Conservation (phyloP, 306 rosid genomes). For the Delonix regia region DNA sequence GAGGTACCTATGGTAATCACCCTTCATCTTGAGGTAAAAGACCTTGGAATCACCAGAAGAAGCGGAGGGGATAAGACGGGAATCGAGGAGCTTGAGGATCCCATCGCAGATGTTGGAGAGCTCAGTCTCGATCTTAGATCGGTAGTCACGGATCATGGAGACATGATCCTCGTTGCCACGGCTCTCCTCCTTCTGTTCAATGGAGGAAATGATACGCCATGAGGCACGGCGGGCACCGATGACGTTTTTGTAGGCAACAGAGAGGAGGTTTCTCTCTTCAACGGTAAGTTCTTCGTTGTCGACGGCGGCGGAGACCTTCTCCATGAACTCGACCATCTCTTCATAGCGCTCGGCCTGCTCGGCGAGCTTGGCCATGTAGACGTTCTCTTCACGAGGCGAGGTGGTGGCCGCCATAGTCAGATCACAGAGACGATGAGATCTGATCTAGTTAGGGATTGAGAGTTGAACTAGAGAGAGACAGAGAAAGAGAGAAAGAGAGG, state of each 20-base stretch:
- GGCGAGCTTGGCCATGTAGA: conserved; percentile 98
- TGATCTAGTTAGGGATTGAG: not conserved
- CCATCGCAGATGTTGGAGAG: conserved; percentile 93
- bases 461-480: not conserved
- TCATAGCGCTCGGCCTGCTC: conserved; percentile 99
- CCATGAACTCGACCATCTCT: conserved; percentile 99
- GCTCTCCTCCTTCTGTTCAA: conserved; percentile 99
- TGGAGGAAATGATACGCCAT: conserved; percentile 97
- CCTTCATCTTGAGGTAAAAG: conserved; percentile 96
- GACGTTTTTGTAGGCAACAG: conserved; percentile 97
- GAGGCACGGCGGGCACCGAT: conserved; percentile 94
- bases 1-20: conserved; percentile 92
- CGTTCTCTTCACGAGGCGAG: conserved; percentile 86
- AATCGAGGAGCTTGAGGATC: conserved; percentile 89
- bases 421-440: conserved; percentile 28
- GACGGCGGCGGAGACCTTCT: conserved; percentile 76
- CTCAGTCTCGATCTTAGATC: conserved; percentile 93
- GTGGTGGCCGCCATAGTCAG: conserved; percentile 68
- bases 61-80: conserved; percentile 89
- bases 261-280: conserved; percentile 92
- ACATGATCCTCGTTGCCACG: conserved; percentile 97
- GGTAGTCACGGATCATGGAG: conserved; percentile 78
- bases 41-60: conserved; percentile 95
- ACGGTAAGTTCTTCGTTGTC: conserved; percentile 88
- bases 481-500: not conserved